A percentile compares a stretch with the other conserved stretches of the same genome.
These are phyloP conservation scores for Geoglossum glabrum DNA, from an alignment of 495 filamentous ascomycete genomes.

Conservation along the genomic window DNA sequence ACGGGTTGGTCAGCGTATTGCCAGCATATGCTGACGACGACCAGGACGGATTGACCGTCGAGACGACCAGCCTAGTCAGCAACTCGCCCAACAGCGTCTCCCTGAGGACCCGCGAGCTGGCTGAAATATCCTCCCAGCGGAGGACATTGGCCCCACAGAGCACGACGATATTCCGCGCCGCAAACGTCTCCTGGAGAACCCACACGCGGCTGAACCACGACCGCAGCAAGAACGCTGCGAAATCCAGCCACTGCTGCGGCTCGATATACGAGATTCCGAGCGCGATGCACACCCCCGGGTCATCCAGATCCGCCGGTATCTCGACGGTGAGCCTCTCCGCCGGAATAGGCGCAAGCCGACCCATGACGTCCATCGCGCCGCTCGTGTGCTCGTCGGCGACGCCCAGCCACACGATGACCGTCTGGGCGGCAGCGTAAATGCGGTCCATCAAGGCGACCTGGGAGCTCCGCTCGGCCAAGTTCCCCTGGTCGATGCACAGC, in stretches of 20 bases:
- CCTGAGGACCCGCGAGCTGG: conserved; percentile 3
- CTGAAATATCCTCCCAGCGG: conserved; percentile 4
- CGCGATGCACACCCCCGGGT: not conserved
- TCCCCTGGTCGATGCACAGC: not conserved
- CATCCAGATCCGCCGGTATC: not conserved
- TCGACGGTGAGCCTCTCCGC: not conserved
- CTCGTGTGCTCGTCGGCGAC: not conserved
- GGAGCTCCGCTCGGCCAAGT: not conserved
- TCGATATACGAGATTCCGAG: not conserved
- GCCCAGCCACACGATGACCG: not conserved
- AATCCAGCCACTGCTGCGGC: conserved; percentile 5
- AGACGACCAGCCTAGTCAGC: not conserved
- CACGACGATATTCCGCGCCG: conserved; percentile 5
- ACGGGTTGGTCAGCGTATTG: conserved; percentile 8
- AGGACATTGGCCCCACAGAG: not conserved
- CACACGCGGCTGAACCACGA: conserved; percentile 8
- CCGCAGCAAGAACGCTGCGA: conserved; percentile 5
- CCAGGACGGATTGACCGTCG: conserved; percentile 3
- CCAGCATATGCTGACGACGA: not conserved
- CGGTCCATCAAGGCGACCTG: not conserved
- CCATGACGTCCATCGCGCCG: not conserved
- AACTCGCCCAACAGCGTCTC: conserved; percentile 6
- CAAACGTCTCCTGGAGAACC: conserved; percentile 9
- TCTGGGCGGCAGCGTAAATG: not conserved
- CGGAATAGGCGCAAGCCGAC: not conserved